phyloP scores from a whole-genome alignment of 2,329 filamentous ascomycete species.

The Cercospora sojina region DNA sequence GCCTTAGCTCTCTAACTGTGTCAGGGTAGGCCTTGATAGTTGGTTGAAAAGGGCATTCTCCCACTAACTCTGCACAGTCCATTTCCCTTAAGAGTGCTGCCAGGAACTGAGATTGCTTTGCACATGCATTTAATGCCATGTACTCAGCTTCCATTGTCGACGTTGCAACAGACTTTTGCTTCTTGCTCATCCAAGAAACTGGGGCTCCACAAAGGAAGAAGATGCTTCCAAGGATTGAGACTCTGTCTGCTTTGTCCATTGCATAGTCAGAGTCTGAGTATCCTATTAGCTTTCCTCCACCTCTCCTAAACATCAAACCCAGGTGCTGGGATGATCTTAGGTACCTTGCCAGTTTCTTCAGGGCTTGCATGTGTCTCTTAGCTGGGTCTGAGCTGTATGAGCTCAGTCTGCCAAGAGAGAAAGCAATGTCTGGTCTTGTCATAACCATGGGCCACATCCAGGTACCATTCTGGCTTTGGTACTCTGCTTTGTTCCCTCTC shows the following conservation, averaged over 20 bases:
- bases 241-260: too few species aligned
- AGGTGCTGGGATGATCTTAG: not conserved
- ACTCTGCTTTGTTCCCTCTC: too few species aligned
- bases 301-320: not conserved
- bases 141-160: slow-evolving; percentile 1
- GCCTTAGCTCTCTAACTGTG: too few species aligned
- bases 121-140: not conserved
- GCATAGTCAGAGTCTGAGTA: not conserved
- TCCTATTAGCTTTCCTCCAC: too few species aligned
- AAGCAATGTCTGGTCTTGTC: not conserved
- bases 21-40: too few species aligned
- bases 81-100: not conserved
- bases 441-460: not conserved
- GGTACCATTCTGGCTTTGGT: too few species aligned
- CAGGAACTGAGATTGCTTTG: slow-evolving; percentile 2
- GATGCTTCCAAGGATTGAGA: not conserved
- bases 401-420: too few species aligned
- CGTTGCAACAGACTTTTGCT: too few species aligned
- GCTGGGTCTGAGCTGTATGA: too few species aligned
- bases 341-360: not conserved
- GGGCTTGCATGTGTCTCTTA: not conserved
- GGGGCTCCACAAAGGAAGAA: not conserved
- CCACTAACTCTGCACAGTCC: not conserved
- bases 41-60: not conserved
- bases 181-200: not conserved